Evolutionary conservation across 1,284 basidiomycete genomes (phyloP), one percentile per base, ranked within the genome.

Genomic region (Paramarasmius palmivorus): DNA sequence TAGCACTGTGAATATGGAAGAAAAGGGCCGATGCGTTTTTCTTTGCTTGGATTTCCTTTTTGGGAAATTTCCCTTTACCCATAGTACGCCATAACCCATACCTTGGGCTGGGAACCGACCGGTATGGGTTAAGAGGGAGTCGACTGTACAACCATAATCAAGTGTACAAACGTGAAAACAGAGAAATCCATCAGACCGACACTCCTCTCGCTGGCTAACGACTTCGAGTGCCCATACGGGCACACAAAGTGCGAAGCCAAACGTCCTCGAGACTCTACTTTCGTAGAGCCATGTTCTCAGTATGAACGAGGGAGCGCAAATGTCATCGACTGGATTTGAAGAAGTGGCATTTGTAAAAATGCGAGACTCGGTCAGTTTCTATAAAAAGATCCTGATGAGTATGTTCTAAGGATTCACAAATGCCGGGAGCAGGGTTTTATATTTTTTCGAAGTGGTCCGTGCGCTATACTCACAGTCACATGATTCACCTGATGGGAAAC

Each of bases 331-430:
- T 84, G 86, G 82, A 88, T 81, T 77, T 81, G 79, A 86, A 85
- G 79, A 76, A 81, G 82, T 71, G 86, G 85, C 86, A 88, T 84
- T 83, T 79, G 78, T 87, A 87, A 86, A 88, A 84, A 87, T 88
- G 86, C 86, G 82, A 86, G 84, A 88, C 84, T 86, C 84, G 86
- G 86, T 88, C 85, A 88, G 86, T 85, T 85, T 83, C 86, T 89
- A 85, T 88, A 84, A 79, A 89, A 89, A 89, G 86, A 89, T 89
- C 86, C 86, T 88, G 73, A 72, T 86, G 86, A 89, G 86, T 89
- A 88, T 89, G 86, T 88, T 86, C 85, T 57, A 74, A 63, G 79
- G 76, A 73, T 65, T 26, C 8, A 54, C 29, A 0, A 26, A 53
- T 52, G 54, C 54, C 22, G 40, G 54, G 25, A 1, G 9, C 41